Conservation (phyloP, 805 yeast genomes). For the Candida mattraensis region DNA sequence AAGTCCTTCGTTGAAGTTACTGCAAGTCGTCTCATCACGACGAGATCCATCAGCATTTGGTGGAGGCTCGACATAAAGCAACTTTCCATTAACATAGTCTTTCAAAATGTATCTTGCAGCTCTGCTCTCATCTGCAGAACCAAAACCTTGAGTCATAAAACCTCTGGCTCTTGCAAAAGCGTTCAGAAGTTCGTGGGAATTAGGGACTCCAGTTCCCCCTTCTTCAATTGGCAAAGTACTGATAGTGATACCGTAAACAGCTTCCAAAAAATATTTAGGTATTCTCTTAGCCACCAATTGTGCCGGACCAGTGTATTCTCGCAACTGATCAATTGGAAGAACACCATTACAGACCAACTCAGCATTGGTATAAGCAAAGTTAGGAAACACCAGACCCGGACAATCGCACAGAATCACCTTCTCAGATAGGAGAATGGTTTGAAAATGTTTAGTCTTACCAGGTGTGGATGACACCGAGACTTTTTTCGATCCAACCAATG, state of each 20-base stretch:
- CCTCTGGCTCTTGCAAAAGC: conserved; percentile 98
- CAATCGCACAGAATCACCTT: conserved; percentile 92
- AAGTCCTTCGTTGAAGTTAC: conserved; percentile 71
- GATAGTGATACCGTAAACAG: conserved; percentile 89
- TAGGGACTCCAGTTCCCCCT: conserved; percentile 88
- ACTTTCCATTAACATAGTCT: conserved; percentile 92
- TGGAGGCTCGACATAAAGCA: conserved; percentile 85
- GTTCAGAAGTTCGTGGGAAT: conserved; percentile 82
- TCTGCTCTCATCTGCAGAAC: conserved; percentile 94
- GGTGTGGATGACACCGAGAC: conserved; percentile 99
- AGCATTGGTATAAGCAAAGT: conserved; percentile 93
- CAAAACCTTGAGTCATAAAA: conserved; percentile 95
- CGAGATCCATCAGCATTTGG: conserved; percentile 66
- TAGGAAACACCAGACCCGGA: conserved; percentile 98
- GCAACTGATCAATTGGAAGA: conserved; percentile 94
- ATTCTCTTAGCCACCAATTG: conserved; percentile 83
- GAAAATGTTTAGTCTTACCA: conserved; percentile 98
- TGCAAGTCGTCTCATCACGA: conserved; percentile 49
- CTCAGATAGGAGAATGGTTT: conserved; percentile 83
- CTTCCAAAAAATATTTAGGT: conserved; percentile 87
- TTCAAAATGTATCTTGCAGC: conserved; percentile 90
- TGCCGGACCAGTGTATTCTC: conserved; percentile 89
- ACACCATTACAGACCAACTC: conserved; percentile 98
- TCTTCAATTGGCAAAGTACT: conserved; percentile 73
- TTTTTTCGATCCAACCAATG: conserved; percentile 91